Evolutionary conservation across 106 monocot genomes (phyloP).

Genomic region (Acorus gramineus): DNA sequence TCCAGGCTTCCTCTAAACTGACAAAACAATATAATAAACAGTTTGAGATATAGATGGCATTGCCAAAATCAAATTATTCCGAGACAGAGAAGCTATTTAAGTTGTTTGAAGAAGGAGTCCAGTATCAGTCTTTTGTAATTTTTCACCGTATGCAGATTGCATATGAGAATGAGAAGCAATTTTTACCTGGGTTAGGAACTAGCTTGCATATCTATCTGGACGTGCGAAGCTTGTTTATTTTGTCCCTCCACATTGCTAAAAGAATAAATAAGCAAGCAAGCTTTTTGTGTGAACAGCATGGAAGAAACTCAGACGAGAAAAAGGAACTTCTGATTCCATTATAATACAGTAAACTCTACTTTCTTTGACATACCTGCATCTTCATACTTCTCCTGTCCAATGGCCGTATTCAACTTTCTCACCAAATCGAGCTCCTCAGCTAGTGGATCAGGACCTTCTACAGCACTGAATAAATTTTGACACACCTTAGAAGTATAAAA

Average conservation of each 20-base stretch:
- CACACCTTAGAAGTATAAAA: no score
- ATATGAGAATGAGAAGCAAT: neutral
- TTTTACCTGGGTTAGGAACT: conserved; percentile 8
- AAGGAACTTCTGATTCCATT: no score
- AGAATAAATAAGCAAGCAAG: neutral
- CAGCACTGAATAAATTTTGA: conserved; percentile 22
- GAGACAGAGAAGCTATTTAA: no score
- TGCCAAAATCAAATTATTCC: no score
- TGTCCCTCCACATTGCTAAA: conserved; percentile 36
- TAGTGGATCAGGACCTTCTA: conserved; percentile 46
- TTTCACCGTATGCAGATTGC: no score
- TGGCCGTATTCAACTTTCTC: conserved; percentile 34
- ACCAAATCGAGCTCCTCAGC: conserved; percentile 49
- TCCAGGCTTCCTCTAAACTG: no score
- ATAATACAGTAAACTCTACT: neutral
- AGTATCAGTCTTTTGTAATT: no score
- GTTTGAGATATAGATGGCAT: no score
- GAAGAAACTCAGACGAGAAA: no score
- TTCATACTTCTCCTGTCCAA: conserved; percentile 49
- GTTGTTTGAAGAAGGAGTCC: no score
- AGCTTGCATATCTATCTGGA: conserved; percentile 9
- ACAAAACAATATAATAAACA: no score
- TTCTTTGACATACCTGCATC: conserved; percentile 36
- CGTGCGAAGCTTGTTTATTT: conserved; percentile 19
- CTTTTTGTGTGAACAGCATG: no score